Conservation (phyloP, 2,329 filamentous ascomycete genomes). For the Paecilomyces fulvus region DNA sequence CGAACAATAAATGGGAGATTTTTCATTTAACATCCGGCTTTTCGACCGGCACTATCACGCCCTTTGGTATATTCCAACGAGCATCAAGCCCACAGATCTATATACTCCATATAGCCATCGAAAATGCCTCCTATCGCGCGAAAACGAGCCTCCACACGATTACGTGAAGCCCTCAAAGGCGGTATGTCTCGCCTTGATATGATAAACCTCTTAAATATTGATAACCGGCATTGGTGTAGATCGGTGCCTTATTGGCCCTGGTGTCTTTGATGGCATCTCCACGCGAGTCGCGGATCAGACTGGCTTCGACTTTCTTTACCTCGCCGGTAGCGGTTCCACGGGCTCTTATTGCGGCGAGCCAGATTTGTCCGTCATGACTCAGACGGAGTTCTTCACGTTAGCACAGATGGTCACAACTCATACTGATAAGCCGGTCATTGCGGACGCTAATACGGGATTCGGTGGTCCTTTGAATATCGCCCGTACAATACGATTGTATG, state of each 20-base stretch:
- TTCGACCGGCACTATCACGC: too few species aligned
- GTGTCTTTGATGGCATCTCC: conserved; percentile 31
- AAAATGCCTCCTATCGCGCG: neutral
- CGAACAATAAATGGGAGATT: too few species aligned
- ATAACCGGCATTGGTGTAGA: neutral
- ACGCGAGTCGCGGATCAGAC: neutral
- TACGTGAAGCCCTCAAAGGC: neutral
- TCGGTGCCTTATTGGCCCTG: conserved; percentile 14
- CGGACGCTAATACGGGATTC: conserved; percentile 17
- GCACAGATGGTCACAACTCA: conserved; percentile 39
- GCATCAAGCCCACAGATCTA: neutral
- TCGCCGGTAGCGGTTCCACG: conserved; percentile 37
- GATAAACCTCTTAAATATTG: neutral
- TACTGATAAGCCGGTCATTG: conserved; percentile 23
- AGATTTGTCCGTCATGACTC: conserved; percentile 35
- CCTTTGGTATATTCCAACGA: neutral
- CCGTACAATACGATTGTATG: conserved; percentile 46
- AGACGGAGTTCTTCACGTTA: conserved; percentile 38
- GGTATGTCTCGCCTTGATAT: neutral
- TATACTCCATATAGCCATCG: neutral
- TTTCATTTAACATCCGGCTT: too few species aligned
- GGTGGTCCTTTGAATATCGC: conserved; percentile 27
- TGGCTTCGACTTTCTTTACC: conserved; percentile 29
- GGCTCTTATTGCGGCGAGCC: conserved; percentile 19
- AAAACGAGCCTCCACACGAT: neutral